Base-by-base conservation (phyloP, 441 rosid genomes). In the Monsonia emarginata region DNA sequence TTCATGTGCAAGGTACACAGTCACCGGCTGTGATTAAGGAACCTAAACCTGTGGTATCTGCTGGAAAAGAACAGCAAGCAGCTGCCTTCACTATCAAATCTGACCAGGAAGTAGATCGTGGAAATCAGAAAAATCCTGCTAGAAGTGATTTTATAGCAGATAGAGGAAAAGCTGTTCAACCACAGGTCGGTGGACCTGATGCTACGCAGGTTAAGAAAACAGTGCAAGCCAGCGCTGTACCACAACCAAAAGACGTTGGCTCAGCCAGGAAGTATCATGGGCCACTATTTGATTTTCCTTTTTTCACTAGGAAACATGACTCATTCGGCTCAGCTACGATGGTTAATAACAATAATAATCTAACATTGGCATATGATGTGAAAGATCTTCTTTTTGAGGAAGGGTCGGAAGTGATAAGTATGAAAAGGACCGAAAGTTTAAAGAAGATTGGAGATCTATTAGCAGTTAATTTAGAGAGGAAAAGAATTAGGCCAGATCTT, bases 401-500 rank as follows among this genome's bases (percentile, higher is more conserved):
- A 82, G 98, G 98, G 54, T 56, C 81, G 71, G 96, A 90, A 80
- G 89, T 90, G 61, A 79, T 86, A 67, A 84, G 72, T 68, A 88
- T 84, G 80, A 91, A 85, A 79, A 84, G 97, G 78, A 77, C 88
- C 9, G 88, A 90, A 76, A 83, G 83, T 82, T 74, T 95, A 80
- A 90, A 82, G 86, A 95, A 90, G 80, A 95, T 95, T 69, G 84
- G 84, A 50, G 83, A 90, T 59, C 71, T 95, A 63, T 80, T 95
- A 67, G 86, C 98, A 65, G 88, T 84, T 59, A 95, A 95, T 80
- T 81, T 92, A 73, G 99, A 95, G 79, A 90, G 96, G 78, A 95
- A 92, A 81, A 86, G 99, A 83, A 92, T 95, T 72, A 82, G 89
- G 84, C 99, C 99, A 62, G 99, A 95, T 85, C 97, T 95, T 84